These are phyloP conservation scores for Paspalum vaginatum DNA, from an alignment of 176 grass and related monocot species.

Conservation along the genomic window DNA sequence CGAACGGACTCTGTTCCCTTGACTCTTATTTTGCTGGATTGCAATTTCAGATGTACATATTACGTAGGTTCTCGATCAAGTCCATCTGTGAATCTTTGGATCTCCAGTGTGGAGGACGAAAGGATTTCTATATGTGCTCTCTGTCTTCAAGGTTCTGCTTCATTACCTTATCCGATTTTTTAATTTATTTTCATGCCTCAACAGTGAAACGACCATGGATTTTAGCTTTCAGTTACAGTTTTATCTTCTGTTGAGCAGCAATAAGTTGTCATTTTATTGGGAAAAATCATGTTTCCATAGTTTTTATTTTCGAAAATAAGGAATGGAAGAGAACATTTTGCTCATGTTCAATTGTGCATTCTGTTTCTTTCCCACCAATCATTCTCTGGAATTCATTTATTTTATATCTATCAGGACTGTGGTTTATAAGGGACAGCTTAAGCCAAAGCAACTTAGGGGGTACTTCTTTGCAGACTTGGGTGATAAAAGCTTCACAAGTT, in stretches of 20 bases:
- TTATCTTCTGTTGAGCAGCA: neutral
- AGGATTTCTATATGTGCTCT: constrained; percentile 84
- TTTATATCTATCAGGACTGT: constrained; percentile 59
- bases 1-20: neutral
- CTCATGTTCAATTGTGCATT: neutral
- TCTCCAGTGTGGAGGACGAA: constrained; percentile 52
- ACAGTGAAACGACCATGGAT: neutral
- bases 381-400: constrained; percentile 1
- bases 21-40: constrained; percentile 9
- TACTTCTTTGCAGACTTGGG: constrained; percentile 91
- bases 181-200: neutral
- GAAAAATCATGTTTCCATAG: too few relatives aligned
- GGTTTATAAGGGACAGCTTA: constrained; percentile 91
- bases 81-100: constrained; percentile 53
- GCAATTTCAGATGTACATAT: constrained; percentile 63
- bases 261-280: neutral
- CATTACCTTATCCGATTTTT: neutral
- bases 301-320: too few relatives aligned
- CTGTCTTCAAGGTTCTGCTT: constrained; percentile 79
- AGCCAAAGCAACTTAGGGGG: constrained; percentile 64
- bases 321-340: too few relatives aligned
- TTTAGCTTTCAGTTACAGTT: neutral
- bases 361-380: neutral
- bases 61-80: constrained; percentile 61
- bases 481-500: constrained; percentile 75